Conservation (phyloP, 495 filamentous ascomycete species). For the Talaromyces trachyspermus region DNA sequence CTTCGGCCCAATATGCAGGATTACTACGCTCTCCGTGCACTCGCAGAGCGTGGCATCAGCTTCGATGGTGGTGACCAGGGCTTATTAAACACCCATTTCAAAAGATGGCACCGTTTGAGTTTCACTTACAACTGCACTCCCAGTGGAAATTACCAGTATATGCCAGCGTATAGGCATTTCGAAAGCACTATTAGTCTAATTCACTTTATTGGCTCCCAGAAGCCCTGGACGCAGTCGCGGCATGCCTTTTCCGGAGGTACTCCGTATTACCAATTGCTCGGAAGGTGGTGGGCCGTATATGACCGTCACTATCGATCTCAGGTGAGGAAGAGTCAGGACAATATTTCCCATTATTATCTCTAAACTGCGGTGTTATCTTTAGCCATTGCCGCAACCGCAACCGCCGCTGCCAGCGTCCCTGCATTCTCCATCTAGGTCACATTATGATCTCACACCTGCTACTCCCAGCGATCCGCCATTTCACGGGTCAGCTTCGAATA, state of each 20-base stretch:
- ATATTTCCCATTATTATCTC: no score
- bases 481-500: no score
- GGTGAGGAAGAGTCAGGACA: no score
- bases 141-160: conserved; percentile 88
- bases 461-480: no score
- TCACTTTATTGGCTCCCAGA: conserved; percentile 87
- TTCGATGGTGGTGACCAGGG: conserved; percentile 98
- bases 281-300: conserved; percentile 87
- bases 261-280: conserved; percentile 72
- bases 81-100: conserved; percentile 90
- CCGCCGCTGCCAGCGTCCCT: no score
- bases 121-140: conserved; percentile 97
- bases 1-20: conserved; percentile 80
- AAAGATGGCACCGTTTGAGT: conserved; percentile 77
- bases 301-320: conserved; percentile 68
- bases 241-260: conserved; percentile 46
- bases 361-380: no score
- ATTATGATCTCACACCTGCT: no score
- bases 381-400: no score
- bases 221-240: conserved; percentile 78
- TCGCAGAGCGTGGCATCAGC: conserved; percentile 79
- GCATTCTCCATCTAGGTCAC: no score
- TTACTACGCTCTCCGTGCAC: conserved; percentile 72
- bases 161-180: conserved; percentile 90
- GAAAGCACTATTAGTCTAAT: conserved; percentile 78